Evolutionary conservation across 768 basidiomycete species (phyloP), one percentile per base, ranked within the genome.

Genomic region (Phylloporus sp.): DNA sequence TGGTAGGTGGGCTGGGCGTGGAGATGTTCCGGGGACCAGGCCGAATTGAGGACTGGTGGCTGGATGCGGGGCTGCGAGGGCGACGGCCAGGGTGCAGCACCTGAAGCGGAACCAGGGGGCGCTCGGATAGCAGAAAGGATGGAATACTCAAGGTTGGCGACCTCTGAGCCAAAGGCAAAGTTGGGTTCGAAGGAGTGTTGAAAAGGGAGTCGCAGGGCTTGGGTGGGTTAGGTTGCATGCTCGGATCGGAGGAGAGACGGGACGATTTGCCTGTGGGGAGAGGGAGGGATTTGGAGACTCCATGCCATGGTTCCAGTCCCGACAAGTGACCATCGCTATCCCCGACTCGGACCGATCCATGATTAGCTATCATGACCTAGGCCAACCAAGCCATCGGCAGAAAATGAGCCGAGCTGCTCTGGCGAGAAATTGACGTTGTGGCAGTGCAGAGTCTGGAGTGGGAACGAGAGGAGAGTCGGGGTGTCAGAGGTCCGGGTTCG

Each of bases 111-210:
- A 34, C 69, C 70, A 8, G 71, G 67, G 5, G 71, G 81, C 34
- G 89, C 92, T 45, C 97, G 79, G 64, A 98, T 95, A 22, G 88
- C 83, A 41, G 90, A 91, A 6, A 98, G 81, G 59, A 97, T 95
- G 43, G 91, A 91, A 70, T 97, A 98, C 66, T 98, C 95, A 55
- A 92, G 76, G 66, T 94, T 94, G 22, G 92, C 93, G 8, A 89
- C 91, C 67, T 94, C 90, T 40, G 91, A 92, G 45, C 86, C 88
- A 69, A 94, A 93, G 12, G 81, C 61, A 67, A 70, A 78, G 60
- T 74, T 74, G 45, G 85, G 74, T 65, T 86, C 81, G 62, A 86
- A 85, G 13, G 80, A 58, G 78, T 67, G 54, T 79, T 75, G 65
- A 85, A 81, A 54, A 91, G 73, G 8, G 81, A 73, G 54, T 90